These are phyloP conservation scores for Sarocladium oryzae DNA, from an alignment of 2,329 filamentous ascomycete genomes.

Conservation along the genomic window DNA sequence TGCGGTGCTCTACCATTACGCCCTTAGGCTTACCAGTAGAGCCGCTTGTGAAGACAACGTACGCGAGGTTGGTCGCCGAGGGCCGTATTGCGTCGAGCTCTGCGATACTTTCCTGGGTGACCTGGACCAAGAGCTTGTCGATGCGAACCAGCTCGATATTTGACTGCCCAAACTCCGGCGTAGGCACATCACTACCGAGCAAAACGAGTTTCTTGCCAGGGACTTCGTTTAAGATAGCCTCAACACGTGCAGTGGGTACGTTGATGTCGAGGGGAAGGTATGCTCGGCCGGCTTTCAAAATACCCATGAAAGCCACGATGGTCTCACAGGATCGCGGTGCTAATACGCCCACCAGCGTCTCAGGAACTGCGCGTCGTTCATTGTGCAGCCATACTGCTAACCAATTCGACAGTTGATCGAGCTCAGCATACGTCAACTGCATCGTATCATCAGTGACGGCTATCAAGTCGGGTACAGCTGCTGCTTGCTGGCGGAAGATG, in stretches of 20 bases:
- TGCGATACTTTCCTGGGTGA: not conserved
- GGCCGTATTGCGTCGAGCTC: not conserved
- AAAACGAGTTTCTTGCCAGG: conserved; percentile 13
- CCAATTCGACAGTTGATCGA: conserved; percentile 15
- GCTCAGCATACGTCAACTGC: conserved; percentile 15
- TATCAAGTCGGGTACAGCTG: conserved; percentile 7
- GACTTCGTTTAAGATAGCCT: conserved; percentile 14
- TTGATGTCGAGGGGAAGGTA: conserved; percentile 20
- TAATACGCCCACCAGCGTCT: conserved; percentile 16
- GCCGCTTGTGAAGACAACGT: conserved; percentile 45
- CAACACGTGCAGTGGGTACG: conserved; percentile 13
- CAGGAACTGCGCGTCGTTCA: conserved; percentile 8
- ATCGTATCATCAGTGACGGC: conserved; percentile 16
- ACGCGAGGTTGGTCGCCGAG: conserved; percentile 13
- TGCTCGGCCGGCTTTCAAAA: conserved; percentile 20
- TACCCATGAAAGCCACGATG: conserved; percentile 18
- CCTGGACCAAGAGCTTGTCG: conserved; percentile 1
- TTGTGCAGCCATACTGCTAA: conserved; percentile 15
- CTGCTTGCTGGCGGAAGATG: conserved; percentile 18
- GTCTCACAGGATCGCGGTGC: conserved; percentile 16
- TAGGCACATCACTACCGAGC: conserved; percentile 8
- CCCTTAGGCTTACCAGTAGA: conserved; percentile 45
- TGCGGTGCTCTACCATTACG: conserved; percentile 27
- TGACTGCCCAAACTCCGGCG: conserved; percentile 3
- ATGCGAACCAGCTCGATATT: conserved; percentile 13